Evolutionary conservation across 2,329 filamentous ascomycete genomes (phyloP).

Genomic region (Purpureocillium lavendulum): DNA sequence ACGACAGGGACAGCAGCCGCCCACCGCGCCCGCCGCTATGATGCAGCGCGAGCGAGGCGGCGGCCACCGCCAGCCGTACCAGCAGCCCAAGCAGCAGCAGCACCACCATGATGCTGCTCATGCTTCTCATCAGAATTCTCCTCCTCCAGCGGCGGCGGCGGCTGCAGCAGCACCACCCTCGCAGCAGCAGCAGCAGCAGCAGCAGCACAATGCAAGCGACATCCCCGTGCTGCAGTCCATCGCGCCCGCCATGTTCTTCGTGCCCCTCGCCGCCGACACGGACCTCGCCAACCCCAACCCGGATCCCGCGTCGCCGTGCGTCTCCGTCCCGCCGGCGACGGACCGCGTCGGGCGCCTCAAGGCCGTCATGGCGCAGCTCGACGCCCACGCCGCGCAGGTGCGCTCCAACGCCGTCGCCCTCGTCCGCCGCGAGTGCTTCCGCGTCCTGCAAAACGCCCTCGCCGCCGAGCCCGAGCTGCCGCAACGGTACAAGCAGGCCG

Average conservation of each 20-base stretch:
- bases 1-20: too few relatives aligned
- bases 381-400: slow-evolving; percentile 17
- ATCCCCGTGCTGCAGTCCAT: slow-evolving; percentile 14
- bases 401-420: slow-evolving; percentile 21
- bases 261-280: slow-evolving; percentile 16
- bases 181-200: background rate
- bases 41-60: too few relatives aligned
- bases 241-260: slow-evolving; percentile 26
- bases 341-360: slow-evolving; percentile 10
- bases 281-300: background rate
- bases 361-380: slow-evolving; percentile 11
- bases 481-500: background rate
- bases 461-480: slow-evolving; percentile 7
- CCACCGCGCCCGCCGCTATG: too few relatives aligned
- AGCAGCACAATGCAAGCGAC: background rate
- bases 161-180: background rate
- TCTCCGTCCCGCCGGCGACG: slow-evolving; percentile 8
- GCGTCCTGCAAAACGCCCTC: slow-evolving; percentile 15
- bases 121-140: too few relatives aligned
- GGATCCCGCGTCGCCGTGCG: slow-evolving; percentile 7
- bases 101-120: too few relatives aligned
- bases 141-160: too few relatives aligned
- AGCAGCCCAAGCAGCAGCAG: too few relatives aligned
- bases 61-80: too few relatives aligned
- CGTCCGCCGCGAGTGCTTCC: slow-evolving; percentile 21